phyloP scores from a whole-genome alignment of 371 early-diverging fungal genomes.

The Mucor indicus region DNA sequence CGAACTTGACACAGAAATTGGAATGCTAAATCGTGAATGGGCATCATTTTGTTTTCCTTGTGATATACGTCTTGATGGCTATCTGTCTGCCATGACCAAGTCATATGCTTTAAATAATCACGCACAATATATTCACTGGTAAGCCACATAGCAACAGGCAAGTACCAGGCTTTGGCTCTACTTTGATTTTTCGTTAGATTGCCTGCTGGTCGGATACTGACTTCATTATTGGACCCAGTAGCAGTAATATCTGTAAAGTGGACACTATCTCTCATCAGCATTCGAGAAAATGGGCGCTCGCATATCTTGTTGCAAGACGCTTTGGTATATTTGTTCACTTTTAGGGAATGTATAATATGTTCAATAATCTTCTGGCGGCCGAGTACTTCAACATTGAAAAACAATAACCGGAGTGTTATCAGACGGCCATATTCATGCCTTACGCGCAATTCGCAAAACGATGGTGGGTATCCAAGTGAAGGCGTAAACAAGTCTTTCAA shows the following conservation, averaged over 20 bases:
- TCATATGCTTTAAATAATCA: slow-evolving; percentile 59
- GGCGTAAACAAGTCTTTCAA: slow-evolving; percentile 24
- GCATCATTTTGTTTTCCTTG: slow-evolving; percentile 53
- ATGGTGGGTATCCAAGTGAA: slow-evolving; percentile 24
- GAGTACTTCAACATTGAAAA: slow-evolving; percentile 51
- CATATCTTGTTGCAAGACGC: slow-evolving; percentile 36
- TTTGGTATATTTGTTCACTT: slow-evolving; percentile 14
- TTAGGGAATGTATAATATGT: slow-evolving; percentile 17
- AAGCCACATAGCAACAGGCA: slow-evolving; percentile 37
- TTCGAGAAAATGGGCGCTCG: slow-evolving; percentile 43
- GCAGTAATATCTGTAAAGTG: slow-evolving; percentile 21
- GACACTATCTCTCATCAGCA: slow-evolving; percentile 51
- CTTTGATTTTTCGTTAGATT: slow-evolving; percentile 10
- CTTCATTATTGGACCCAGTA: too few relatives aligned
- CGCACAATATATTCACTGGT: slow-evolving; percentile 52
- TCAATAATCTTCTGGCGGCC: slow-evolving; percentile 25
- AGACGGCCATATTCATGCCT: slow-evolving; percentile 44
- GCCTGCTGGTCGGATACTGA: neutral
- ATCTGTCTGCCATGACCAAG: slow-evolving; percentile 67
- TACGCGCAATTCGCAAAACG: slow-evolving; percentile 42
- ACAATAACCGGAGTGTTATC: slow-evolving; percentile 32
- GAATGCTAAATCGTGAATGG: slow-evolving; percentile 71
- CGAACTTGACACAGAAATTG: slow-evolving; percentile 70
- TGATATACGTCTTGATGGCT: slow-evolving; percentile 50
- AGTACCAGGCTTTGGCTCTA: slow-evolving; percentile 34